Base-by-base conservation (phyloP, 139 green algal genomes). In the Chlorella sp. region DNA sequence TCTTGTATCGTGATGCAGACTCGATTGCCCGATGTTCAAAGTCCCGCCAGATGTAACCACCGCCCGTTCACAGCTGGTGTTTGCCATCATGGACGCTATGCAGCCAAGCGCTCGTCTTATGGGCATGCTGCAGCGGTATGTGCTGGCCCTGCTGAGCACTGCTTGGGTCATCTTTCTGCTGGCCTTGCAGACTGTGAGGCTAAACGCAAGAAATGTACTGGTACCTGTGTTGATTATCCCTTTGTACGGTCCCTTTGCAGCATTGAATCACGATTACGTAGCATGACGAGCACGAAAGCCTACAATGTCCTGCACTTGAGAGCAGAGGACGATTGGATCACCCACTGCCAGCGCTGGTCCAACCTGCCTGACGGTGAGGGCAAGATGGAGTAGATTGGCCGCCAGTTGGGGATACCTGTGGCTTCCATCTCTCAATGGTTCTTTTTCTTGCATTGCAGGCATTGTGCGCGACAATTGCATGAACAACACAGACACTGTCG, bases 381-480 rank as follows among this genome's bases (percentile, higher is more conserved):
- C 42, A 26, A 7, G 11, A 12, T 42, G 32, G 42, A 26, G 40
- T 39, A 26, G 79, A 28, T 53, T 85, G 48, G 1, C 5, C n/a
- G 32, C n/a, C 3, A 5, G 11, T 42, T 80, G 71, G 30, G 4
- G 11, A 24, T 78, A 30, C 34, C 30, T 78, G 9, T 39, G 28
- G 79, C 2, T 39, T 1, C 21, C 28, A 7, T 9, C 4, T 36
- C 34, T 32, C 78, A 0, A 40, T 37, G 4, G 1, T 60, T 34
- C 37, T 15, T 68, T 40, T 9, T 40, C 28, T 22, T 28, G 32
- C 37, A 66, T 85, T 40, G 48, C 48, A 57, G 82, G 82, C 36
- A 76, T 86, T 60, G 82, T 86, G 24, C 82, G 57, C 1, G 26
- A 86, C 82, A 86, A 86, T n/a, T 86, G 82, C 82, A 60, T 68